Base-by-base conservation (phyloP, 164 flowering plant species). In the Cinnamomum chago region DNA sequence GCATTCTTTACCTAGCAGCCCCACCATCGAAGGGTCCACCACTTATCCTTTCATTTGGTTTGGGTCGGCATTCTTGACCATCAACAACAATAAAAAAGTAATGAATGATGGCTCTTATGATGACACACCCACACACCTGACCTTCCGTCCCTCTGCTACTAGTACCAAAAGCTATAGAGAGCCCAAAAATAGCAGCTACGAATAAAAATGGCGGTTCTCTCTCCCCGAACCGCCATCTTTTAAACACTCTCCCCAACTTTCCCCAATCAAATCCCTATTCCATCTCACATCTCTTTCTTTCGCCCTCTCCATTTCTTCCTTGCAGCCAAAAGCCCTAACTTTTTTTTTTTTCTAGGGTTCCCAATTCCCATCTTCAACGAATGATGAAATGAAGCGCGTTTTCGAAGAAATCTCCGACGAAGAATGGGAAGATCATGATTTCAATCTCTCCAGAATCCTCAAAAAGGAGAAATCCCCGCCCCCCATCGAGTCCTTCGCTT, bases 401-500 rank as follows among this genome's bases (percentile, higher is more conserved):
- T 52, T 76, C 52, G 78, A 79, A 18, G 84, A 79, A 77, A 71
- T 81, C 60, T 81, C 84, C 27, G 81, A 79, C 51, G 84, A 81
- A 2, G 81, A 81, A 52, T 81, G 81, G 81, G 76, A 72, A 84
- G 83, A 83, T 79, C 90, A 87, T 70, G 71, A 22, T 7, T 90
- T 92, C 83, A 81, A 89, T 55, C 85, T 90, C 24, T 88, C 97
- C 0, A 88, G 89, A 11, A 77, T 88, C 58, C 80, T 91, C 80
- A 82, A 78, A 20, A 77, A 70, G 35, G 81, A 65, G 17, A 52
- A 62, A 35, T 24, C 84, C 50, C 95, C 92, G 14, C 90, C 92
- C 22, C 80, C 92, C 0, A 90, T 95, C 18, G 97, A 93, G 68
- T 90, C 95, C 18, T 95, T 93, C 75, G 79, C 92, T 0, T 93